Conservation (phyloP, 371 early-diverging fungal genomes). For the Saksenaea oblongispora region DNA sequence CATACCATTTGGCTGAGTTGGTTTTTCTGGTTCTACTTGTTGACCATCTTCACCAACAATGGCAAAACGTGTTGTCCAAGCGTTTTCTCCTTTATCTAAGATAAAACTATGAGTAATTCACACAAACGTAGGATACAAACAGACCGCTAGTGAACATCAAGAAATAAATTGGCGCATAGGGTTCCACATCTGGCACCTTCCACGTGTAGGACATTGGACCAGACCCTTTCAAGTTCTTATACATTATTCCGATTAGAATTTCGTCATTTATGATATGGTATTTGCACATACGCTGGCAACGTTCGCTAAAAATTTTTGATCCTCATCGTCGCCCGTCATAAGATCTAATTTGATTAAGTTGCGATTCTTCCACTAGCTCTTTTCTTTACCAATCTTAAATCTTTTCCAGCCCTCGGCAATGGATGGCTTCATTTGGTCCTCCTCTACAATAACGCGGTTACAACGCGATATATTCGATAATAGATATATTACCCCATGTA, state of each 20-base stretch:
- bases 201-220: slow-evolving; percentile 23
- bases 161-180: slow-evolving; percentile 46
- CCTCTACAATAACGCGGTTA: slow-evolving; percentile 15
- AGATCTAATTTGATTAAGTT: slow-evolving; percentile 22
- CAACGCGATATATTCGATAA: background rate
- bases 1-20: slow-evolving; percentile 39
- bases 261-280: background rate
- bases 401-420: slow-evolving; percentile 27
- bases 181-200: slow-evolving; percentile 40
- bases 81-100: slow-evolving; percentile 35
- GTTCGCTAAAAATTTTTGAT: slow-evolving; percentile 29
- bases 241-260: background rate
- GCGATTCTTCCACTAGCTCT: background rate
- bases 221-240: slow-evolving; percentile 8
- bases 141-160: slow-evolving; percentile 53
- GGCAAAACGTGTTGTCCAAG: slow-evolving; percentile 48
- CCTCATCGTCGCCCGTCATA: slow-evolving; percentile 43
- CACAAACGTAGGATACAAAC: background rate
- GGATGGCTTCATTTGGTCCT: slow-evolving; percentile 23
- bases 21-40: slow-evolving; percentile 25
- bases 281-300: slow-evolving; percentile 27
- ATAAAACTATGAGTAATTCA: background rate
- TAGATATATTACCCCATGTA: slow-evolving; percentile 39
- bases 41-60: slow-evolving; percentile 31
- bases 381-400: slow-evolving; percentile 38